Conservation (phyloP, 2,329 filamentous ascomycete genomes). For the Cladosporium phlei region DNA sequence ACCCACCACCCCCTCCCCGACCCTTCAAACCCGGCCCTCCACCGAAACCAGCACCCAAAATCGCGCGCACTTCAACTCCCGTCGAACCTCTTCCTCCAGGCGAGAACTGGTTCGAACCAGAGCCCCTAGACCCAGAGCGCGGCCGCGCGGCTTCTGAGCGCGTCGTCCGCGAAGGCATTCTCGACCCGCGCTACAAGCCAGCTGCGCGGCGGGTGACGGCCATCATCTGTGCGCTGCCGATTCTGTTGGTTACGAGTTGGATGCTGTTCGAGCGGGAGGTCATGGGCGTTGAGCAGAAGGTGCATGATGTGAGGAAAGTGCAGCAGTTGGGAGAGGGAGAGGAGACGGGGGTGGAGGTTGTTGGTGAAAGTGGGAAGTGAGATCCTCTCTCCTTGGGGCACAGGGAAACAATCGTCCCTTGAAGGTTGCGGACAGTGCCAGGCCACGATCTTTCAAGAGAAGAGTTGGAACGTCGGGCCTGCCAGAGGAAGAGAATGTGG, state of each 20-base stretch:
- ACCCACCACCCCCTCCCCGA: conserved; percentile 6
- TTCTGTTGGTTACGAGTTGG: conserved; percentile 25
- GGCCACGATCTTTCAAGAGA: too few relatives aligned
- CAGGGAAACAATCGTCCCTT: too few relatives aligned
- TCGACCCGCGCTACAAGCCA: conserved; percentile 25
- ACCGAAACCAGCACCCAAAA: conserved; percentile 4
- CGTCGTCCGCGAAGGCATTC: conserved; percentile 21
- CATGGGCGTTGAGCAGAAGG: conserved; percentile 26
- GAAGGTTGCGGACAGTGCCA: too few relatives aligned
- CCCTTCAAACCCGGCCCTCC: conserved; percentile 8
- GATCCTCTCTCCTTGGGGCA: too few relatives aligned
- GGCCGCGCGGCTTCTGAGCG: conserved; percentile 22
- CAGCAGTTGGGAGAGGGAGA: background rate
- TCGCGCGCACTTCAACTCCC: background rate
- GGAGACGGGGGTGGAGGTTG: background rate
- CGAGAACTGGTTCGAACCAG: conserved; percentile 2
- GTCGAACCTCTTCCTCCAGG: conserved; percentile 11
- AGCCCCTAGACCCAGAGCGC: conserved; percentile 19
- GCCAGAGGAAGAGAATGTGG: too few relatives aligned
- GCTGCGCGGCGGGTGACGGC: conserved; percentile 21
- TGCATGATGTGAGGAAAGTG: conserved; percentile 1
- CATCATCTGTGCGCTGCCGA: conserved; percentile 24
- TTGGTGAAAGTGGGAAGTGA: too few relatives aligned
- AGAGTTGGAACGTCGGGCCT: too few relatives aligned
- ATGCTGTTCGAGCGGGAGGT: conserved; percentile 28